Evolutionary conservation across 495 filamentous ascomycete species (phyloP), one percentile per base, ranked within the genome.

Genomic region (Oidiodendron maius): DNA sequence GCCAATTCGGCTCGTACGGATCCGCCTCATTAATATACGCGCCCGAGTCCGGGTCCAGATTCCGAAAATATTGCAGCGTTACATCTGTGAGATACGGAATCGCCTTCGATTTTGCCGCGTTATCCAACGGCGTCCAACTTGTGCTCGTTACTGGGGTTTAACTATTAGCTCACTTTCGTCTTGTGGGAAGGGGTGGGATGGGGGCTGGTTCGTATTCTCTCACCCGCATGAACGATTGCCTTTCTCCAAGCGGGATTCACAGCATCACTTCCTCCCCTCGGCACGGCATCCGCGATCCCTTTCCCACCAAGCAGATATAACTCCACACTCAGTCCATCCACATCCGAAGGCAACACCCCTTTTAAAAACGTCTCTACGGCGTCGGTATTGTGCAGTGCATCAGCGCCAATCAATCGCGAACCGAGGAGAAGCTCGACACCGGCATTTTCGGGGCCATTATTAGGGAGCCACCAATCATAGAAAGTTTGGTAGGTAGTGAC

Each of bases 1-100:
- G 64, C 65, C 65, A 79, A 21, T 77, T 49, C 1, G 68, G 68
- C n/a, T n/a, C n/a, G n/a, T n/a, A n/a, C n/a, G n/a, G n/a, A n/a
- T n/a, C n/a, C n/a, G n/a, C 78, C 71, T 77, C 56, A 17, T 58
- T 58, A 0, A 58, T 22, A 38, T 58, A 58, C 11, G 51, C 48
- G 1, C 52, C 52, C 25, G 20, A 35, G 36, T 52, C 43, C 6
- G 57, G 57, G 1, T 39, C 43, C n/a, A 57, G 30, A 18, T 56
- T 38, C 25, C 57, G 42, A 22, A 60, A 23, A 4, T n/a, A n/a
- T n/a, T n/a, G 49, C 40, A 3, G 25, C 40, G 22, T 16, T 28
- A 10, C 48, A 46, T 10, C 22, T 41, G 22, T 46, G 21, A 2
- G 46, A 39, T 2, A 55, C 4, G 9, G 35, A 30, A 5, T 34